A percentile compares a stretch with the other conserved stretches of the same genome.
phyloP scores from a whole-genome alignment of 192 early-diverging fungal species.

The Coemansia sp. region DNA sequence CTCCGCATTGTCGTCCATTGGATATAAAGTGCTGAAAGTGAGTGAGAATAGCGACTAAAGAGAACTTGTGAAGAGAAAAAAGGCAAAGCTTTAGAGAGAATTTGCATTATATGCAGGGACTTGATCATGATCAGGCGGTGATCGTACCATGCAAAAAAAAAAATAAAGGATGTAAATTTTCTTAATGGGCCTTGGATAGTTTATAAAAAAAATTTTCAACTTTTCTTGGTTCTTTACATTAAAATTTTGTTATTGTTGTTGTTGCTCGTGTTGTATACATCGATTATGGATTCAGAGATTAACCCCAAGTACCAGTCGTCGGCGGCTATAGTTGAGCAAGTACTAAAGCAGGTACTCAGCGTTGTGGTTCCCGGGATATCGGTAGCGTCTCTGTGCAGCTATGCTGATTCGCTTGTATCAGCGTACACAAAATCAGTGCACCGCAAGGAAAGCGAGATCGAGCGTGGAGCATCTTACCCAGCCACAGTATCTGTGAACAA shows the following conservation, averaged over 20 bases:
- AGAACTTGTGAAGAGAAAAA: not conserved
- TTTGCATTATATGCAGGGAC: conserved; percentile 7
- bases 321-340: conserved; percentile 42
- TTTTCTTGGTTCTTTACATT: not conserved
- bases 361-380: conserved; percentile 62
- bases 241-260: not conserved
- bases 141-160: not conserved
- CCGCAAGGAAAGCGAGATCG: conserved; percentile 58
- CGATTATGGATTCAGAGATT: conserved; percentile 10
- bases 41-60: not conserved
- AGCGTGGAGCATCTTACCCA: conserved; percentile 80
- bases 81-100: not conserved
- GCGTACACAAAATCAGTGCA: conserved; percentile 59
- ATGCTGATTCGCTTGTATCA: conserved; percentile 63
- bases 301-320: conserved; percentile 38
- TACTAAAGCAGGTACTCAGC: conserved; percentile 56
- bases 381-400: conserved; percentile 64
- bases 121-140: not conserved
- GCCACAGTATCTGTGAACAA: conserved; percentile 83
- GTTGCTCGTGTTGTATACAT: not conserved
- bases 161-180: not conserved
- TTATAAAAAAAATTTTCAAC: not conserved
- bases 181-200: no score
- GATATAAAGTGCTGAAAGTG: not conserved
- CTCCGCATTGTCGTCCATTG: conserved; percentile 47